Conservation (phyloP, 495 filamentous ascomycete genomes). For the Mycothermus thermophilus region DNA sequence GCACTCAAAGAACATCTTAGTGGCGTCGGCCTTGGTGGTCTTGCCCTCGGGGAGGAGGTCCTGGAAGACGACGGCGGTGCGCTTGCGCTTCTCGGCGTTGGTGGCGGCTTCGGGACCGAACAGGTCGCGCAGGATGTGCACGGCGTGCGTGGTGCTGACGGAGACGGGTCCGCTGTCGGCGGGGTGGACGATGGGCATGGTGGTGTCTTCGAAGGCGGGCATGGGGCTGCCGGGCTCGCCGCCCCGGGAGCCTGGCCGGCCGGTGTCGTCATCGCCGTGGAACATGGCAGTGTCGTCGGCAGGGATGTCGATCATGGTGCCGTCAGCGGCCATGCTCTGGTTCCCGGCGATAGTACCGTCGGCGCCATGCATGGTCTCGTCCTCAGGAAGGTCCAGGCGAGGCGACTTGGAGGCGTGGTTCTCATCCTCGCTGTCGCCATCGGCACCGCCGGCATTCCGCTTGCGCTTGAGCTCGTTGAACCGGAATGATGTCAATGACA, state of each 20-base stretch:
- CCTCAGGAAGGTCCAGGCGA: slow-evolving; percentile 54
- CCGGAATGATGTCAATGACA: slow-evolving; percentile 69
- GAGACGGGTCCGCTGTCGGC: slow-evolving; percentile 74
- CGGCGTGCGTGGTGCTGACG: slow-evolving; percentile 81
- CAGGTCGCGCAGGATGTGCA: slow-evolving; percentile 81
- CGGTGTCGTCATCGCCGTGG: slow-evolving; percentile 43
- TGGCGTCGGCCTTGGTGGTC: slow-evolving; percentile 75
- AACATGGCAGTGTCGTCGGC: slow-evolving; percentile 34
- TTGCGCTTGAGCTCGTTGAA: slow-evolving; percentile 83
- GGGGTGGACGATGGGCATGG: slow-evolving; percentile 56
- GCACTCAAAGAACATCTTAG: slow-evolving; percentile 98
- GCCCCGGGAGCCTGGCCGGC: slow-evolving; percentile 15
- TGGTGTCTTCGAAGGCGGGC: slow-evolving; percentile 60
- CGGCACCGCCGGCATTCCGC: slow-evolving; percentile 75
- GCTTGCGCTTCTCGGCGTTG: slow-evolving; percentile 52
- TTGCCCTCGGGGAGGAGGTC: slow-evolving; percentile 70
- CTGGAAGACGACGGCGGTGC: slow-evolving; percentile 72
- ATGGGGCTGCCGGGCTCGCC: slow-evolving; percentile 26
- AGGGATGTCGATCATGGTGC: slow-evolving; percentile 49
- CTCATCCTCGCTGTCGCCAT: slow-evolving; percentile 54
- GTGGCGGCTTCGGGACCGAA: slow-evolving; percentile 56
- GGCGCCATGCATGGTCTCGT: slow-evolving; percentile 33
- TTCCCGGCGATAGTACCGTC: slow-evolving; percentile 40
- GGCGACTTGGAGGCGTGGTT: slow-evolving; percentile 47
- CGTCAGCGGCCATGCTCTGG: slow-evolving; percentile 33